Base-by-base conservation (phyloP, 352 stramenopile species). In the Globisporangium cystogenes region DNA sequence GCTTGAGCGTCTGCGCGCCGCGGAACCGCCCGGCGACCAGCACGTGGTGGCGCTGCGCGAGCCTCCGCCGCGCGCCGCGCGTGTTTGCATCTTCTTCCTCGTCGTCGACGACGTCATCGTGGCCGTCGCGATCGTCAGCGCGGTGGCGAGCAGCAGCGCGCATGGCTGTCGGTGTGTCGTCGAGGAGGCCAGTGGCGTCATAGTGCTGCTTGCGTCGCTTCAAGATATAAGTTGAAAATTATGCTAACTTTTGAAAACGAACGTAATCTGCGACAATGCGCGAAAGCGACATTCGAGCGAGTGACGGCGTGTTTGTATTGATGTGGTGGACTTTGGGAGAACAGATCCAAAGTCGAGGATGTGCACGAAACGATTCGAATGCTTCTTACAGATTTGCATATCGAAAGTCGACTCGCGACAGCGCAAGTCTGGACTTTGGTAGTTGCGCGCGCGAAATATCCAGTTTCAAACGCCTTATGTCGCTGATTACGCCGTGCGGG, bases 41-140 rank as follows among this genome's bases (percentile, higher is more conserved):
- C 47, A 74, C 76, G 20, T 60, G 60, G 57, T 89, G 82, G 20
- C 79, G 79, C 58, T 87, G 76, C n/a, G 79, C 77, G 27, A 90
- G 79, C 48, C 81, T 74, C 51, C 89, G 61, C 18, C 87, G 55
- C 12, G 69, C 79, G 10, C 71, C 73, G n/a, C 72, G 74, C 49
- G 44, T 45, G 23, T 37, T 52, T 3, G 37, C 43, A 6, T 46
- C 40, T 18, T 43, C 52, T 4, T 58, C 52, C 14, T 76, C 57
- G 4, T 76, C 68, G n/a, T 73, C 60, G 4, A 20, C 24, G 21
- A 27, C 14, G 11, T 39, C 26, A 33, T 39, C 15, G n/a, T 46
- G 8, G 31, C n/a, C 31, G 27, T 36, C 11, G 24, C 24, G 16
- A 10, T 20, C 43, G 24, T 16, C n/a, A n/a, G n/a, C n/a, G n/a